Percentiles rank a stretch among this genome's conserved stretches.
Conservation (phyloP, 371 early-diverging fungal species). For the Dichotomocladium elegans region DNA sequence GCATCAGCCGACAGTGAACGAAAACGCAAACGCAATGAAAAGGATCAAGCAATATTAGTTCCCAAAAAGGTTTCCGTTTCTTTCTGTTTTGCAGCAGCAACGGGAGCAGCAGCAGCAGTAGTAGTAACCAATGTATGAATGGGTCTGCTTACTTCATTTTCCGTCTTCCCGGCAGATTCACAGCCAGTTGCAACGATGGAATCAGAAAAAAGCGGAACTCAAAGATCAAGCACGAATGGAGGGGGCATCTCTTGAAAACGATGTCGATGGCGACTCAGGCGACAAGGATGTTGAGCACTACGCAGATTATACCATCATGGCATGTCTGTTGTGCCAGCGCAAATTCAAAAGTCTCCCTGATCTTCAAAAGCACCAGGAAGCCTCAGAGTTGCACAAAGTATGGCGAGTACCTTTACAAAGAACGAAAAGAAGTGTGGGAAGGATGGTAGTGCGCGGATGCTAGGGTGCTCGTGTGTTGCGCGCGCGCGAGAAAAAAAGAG, state of each 20-base stretch:
- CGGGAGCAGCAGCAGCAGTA: too few species aligned
- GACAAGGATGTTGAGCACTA: constrained; percentile 33
- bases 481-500: neutral
- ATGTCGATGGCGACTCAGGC: constrained; percentile 9
- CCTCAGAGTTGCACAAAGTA: constrained; percentile 70
- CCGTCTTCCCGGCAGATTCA: too few species aligned
- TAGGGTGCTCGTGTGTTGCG: neutral
- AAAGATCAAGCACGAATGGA: constrained; percentile 15
- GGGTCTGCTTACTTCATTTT: neutral
- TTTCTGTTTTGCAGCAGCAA: too few species aligned
- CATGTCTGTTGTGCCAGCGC: constrained; percentile 69
- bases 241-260: too few species aligned
- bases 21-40: constrained; percentile 39
- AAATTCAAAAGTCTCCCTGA: constrained; percentile 58
- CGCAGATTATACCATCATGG: constrained; percentile 43
- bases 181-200: constrained; percentile 52
- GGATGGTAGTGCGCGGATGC: neutral
- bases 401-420: too few species aligned
- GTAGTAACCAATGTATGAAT: neutral
- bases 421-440: too few species aligned
- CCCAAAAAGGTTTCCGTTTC: constrained; percentile 30
- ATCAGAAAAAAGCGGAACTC: constrained; percentile 41
- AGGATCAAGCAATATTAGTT: constrained; percentile 18
- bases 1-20: constrained; percentile 14
- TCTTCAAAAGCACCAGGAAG: constrained; percentile 53